These are phyloP conservation scores for Cenococcum geophilum DNA, from an alignment of 495 filamentous ascomycete species.

Conservation along the genomic window DNA sequence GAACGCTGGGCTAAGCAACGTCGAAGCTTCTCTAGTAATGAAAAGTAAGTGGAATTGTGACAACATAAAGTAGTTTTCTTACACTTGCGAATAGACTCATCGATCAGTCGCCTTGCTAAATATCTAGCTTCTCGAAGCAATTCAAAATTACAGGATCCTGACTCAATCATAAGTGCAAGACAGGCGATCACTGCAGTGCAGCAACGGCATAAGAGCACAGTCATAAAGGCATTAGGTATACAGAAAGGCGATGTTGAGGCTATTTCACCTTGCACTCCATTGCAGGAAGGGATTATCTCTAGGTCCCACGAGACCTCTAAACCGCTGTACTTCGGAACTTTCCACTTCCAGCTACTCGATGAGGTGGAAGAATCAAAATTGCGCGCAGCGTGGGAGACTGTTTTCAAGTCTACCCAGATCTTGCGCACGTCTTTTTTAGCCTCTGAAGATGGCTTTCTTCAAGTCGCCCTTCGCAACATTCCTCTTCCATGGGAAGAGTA, in stretches of 20 bases:
- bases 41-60: slow-evolving; percentile 43
- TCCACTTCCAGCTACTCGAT: slow-evolving; percentile 50
- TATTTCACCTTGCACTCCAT: slow-evolving; percentile 67
- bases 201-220: slow-evolving; percentile 47
- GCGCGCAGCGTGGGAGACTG: slow-evolving; percentile 45
- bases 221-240: slow-evolving; percentile 46
- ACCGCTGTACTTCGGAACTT: slow-evolving; percentile 64
- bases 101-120: slow-evolving; percentile 45
- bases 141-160: slow-evolving; percentile 27
- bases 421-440: slow-evolving; percentile 60
- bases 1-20: slow-evolving; percentile 46
- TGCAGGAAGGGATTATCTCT: slow-evolving; percentile 76
- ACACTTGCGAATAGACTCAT: slow-evolving; percentile 42
- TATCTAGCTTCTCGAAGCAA: slow-evolving; percentile 34
- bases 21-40: slow-evolving; percentile 59
- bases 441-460: slow-evolving; percentile 64
- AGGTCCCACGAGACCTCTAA: slow-evolving; percentile 51
- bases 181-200: slow-evolving; percentile 54
- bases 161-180: slow-evolving; percentile 41
- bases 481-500: slow-evolving; percentile 47
- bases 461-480: slow-evolving; percentile 52
- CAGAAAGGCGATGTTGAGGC: slow-evolving; percentile 51
- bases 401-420: slow-evolving; percentile 49
- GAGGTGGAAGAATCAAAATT: slow-evolving; percentile 43
- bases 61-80: neutral